phyloP scores from a whole-genome alignment of 2,329 filamentous ascomycete species.

The Arthrinium phaeospermum region DNA sequence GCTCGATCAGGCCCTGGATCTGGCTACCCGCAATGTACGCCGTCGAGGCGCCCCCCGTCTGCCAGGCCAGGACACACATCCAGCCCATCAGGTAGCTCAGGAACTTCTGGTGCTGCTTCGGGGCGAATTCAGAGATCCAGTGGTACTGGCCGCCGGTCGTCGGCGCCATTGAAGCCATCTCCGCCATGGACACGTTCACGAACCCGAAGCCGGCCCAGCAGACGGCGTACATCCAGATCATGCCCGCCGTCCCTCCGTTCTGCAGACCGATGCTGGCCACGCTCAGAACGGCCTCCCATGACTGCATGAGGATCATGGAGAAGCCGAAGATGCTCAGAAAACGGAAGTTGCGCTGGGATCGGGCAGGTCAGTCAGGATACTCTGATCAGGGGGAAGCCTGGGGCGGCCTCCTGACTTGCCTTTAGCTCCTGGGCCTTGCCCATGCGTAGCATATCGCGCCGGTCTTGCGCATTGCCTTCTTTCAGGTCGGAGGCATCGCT shows the following conservation, averaged over 20 bases:
- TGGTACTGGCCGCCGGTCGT: slow-evolving; percentile 23
- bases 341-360: slow-evolving; percentile 24
- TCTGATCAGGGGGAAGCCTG: too few species aligned
- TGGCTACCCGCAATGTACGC: slow-evolving; percentile 26
- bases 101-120: slow-evolving; percentile 19
- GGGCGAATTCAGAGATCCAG: slow-evolving; percentile 25
- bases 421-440: slow-evolving; percentile 30
- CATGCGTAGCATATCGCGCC: slow-evolving; percentile 21
- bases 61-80: slow-evolving; percentile 25
- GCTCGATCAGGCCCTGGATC: slow-evolving; percentile 29
- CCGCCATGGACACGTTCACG: slow-evolving; percentile 28
- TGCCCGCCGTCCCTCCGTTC: slow-evolving; percentile 30
- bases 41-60: slow-evolving; percentile 23
- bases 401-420: slow-evolving; percentile 21
- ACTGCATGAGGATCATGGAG: slow-evolving; percentile 28
- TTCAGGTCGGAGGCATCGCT: background rate
- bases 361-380: background rate
- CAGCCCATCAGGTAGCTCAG: slow-evolving; percentile 24
- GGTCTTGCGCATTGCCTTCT: background rate
- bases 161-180: slow-evolving; percentile 24
- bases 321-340: slow-evolving; percentile 33
- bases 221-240: slow-evolving; percentile 32
- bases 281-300: slow-evolving; percentile 33
- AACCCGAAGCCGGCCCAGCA: slow-evolving; percentile 29
- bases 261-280: slow-evolving; percentile 25